Evolutionary conservation across 441 rosid genomes (phyloP), one percentile per base, ranked within the genome.

Genomic region (Syzygium syzygioides): DNA sequence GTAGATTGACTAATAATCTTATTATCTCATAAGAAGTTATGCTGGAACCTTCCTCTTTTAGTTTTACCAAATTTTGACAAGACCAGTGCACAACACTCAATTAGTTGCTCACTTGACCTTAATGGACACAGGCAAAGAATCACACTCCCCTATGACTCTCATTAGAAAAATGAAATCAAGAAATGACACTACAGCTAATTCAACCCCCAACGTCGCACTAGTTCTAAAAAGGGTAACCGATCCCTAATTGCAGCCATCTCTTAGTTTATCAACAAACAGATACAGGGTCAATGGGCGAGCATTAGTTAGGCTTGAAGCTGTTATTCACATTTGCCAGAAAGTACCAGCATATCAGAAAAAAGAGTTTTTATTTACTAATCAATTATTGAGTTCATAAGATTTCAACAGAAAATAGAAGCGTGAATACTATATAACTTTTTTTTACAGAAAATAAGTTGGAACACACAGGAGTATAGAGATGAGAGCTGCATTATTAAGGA

Each of bases 401-500:
- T 59, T 59, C 30, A 26, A 59, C 4, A 13, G 66, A 28, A 59
- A 59, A 59, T 12, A 28, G 15, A 59, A 59, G 64, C 32, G 1
- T 28, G 30, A 26, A 28, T 59, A 6, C 66, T 28, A 6, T 25
- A 26, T 28, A 13, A 59, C 8, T 14, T 3, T 59, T 59, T 26
- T 26, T 60, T 26, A 17, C 9, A 12, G 15, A 0, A 60, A 26
- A 60, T 5, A 60, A 60, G 32, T 60, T 3, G 32, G 66, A 60
- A 60, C 66, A 28, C 66, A 60, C 18, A 0, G 0, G 8, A 60
- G 0, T 3, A 0, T 28, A 60, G 66, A 32, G 17, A 60, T 28
- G 17, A 60, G 66, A 60, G 18, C 32, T 28, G 32, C 32, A 60
- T 28, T 60, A 45, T 60, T 13, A 28, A 2, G 2, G 3, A 60